A percentile compares a stretch with the other conserved stretches of the same genome.
phyloP scores from a whole-genome alignment of 2,329 filamentous ascomycete genomes.

The Colletotrichum aenigma region DNA sequence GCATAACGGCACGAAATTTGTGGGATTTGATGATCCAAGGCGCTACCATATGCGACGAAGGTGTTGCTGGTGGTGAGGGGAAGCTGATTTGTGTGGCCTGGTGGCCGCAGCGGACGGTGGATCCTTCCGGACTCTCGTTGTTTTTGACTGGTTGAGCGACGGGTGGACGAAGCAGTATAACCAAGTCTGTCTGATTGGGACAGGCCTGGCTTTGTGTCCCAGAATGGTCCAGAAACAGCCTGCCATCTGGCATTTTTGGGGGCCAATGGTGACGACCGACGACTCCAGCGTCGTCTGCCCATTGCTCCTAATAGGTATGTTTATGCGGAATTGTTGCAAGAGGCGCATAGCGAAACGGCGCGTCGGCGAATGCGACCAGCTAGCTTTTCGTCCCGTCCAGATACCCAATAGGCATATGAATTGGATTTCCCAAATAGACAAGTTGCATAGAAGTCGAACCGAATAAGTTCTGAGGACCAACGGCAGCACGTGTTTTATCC shows the following conservation, averaged over 20 bases:
- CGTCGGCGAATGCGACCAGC: slow-evolving; percentile 1
- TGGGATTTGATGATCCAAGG: slow-evolving; percentile 18
- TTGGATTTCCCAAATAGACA: slow-evolving; percentile 10
- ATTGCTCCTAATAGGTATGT: slow-evolving; percentile 20
- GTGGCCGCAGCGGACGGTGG: slow-evolving; percentile 16
- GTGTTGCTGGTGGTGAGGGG: slow-evolving; percentile 3
- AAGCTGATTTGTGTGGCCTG: slow-evolving; percentile 7
- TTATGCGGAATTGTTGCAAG: slow-evolving; percentile 6
- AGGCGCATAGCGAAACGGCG: not conserved
- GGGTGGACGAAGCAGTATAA: not conserved
- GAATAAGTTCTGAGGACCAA: not conserved
- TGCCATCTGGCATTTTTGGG: slow-evolving; percentile 50
- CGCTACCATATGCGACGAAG: not conserved
- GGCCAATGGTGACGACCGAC: slow-evolving; percentile 37
- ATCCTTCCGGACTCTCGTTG: not conserved
- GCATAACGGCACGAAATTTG: slow-evolving; percentile 11
- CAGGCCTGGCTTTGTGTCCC: slow-evolving; percentile 1
- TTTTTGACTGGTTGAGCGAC: slow-evolving; percentile 10
- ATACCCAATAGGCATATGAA: not conserved
- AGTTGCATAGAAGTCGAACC: not conserved
- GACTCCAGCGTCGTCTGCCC: slow-evolving; percentile 4
- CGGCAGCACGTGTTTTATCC: not conserved
- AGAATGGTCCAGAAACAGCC: slow-evolving; percentile 44
- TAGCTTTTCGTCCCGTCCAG: not conserved
- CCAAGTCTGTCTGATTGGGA: slow-evolving; percentile 8